Conservation (phyloP, 345 rosid genomes). For the Salix udensis region DNA sequence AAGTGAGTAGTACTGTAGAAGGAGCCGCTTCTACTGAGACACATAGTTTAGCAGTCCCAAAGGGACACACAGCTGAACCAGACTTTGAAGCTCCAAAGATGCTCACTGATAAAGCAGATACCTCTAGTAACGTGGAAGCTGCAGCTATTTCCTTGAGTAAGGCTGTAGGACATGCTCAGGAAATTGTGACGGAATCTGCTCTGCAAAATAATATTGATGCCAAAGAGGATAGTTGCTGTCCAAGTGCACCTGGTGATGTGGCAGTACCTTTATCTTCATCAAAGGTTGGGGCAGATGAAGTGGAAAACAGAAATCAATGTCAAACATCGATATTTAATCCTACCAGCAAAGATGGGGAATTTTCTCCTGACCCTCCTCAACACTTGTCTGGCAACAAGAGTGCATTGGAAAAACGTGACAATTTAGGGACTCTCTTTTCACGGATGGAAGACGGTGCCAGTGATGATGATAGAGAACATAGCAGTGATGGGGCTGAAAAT, state of each 20-base stretch:
- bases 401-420: constrained; percentile 28
- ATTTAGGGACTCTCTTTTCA: constrained; percentile 26
- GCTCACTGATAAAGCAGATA: constrained; percentile 20
- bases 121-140: constrained; percentile 40
- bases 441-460: constrained; percentile 28
- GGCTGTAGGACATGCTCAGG: constrained; percentile 32
- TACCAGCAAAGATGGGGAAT: constrained; percentile 30
- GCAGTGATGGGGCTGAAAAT: constrained; percentile 35
- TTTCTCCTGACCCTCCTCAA: constrained; percentile 33
- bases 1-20: constrained; percentile 11
- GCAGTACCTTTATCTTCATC: constrained; percentile 32
- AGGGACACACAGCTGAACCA: constrained; percentile 34
- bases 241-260: constrained; percentile 20
- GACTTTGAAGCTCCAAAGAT: constrained; percentile 34
- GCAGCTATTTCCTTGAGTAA: constrained; percentile 36
- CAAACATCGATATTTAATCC: constrained; percentile 16
- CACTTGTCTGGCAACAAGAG: constrained; percentile 38
- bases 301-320: constrained; percentile 24
- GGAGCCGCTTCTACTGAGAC: constrained; percentile 31
- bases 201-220: constrained; percentile 39
- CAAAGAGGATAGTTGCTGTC: constrained; percentile 20
- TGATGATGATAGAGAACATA: constrained; percentile 36
- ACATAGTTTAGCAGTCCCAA: constrained; percentile 28
- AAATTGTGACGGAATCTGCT: constrained; percentile 19
- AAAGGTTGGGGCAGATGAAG: constrained; percentile 25